Base-by-base conservation (phyloP, 257 asterid genomes). In the Mentha longifolia region DNA sequence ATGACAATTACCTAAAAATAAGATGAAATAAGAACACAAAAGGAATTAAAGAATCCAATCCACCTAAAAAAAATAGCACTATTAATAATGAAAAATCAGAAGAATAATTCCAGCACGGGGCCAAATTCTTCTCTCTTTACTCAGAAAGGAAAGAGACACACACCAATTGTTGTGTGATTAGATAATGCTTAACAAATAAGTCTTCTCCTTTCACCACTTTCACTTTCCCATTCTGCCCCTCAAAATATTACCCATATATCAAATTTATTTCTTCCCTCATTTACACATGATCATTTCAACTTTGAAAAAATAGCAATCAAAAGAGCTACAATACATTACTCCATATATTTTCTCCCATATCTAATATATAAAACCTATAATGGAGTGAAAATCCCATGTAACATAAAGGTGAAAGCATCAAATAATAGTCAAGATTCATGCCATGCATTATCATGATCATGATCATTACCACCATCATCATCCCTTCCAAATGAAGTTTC, bases 401-500 rank as follows among this genome's bases (percentile, higher is more conserved):
- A n/a, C 30, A 59, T 60, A 76, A 72, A 75, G 70, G 22, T 60
- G 47, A 64, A 54, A 64, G 65, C 68, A 74, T 46, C 71, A 75
- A 65, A 82, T 78, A 56, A 73, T 67, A 35, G 72, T 43, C 71
- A 58, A 57, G 46, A 62, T 57, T 43, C 74, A 79, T 82, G 77
- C 68, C 76, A 76, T 65, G 37, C 39, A 64, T 6, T 58, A 68
- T 57, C 80, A 76, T 62, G 52, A 72, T 72, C 25, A 35, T 17
- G 6, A 20, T 16, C 14, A 50, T 54, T 4, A 8, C 3, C 14
- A 67, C 20, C 51, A 73, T 77, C 87, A 82, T 77, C 79, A 72
- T 82, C 78, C 75, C 87, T 90, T 83, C 56, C 71, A 79, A 68
- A 82, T 63, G 64, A 88, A 86, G 84, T 76, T 79, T 79, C 80